These are phyloP conservation scores for Vaccinium darrowii DNA, from an alignment of 148 eudicot genomes.

Conservation along the genomic window DNA sequence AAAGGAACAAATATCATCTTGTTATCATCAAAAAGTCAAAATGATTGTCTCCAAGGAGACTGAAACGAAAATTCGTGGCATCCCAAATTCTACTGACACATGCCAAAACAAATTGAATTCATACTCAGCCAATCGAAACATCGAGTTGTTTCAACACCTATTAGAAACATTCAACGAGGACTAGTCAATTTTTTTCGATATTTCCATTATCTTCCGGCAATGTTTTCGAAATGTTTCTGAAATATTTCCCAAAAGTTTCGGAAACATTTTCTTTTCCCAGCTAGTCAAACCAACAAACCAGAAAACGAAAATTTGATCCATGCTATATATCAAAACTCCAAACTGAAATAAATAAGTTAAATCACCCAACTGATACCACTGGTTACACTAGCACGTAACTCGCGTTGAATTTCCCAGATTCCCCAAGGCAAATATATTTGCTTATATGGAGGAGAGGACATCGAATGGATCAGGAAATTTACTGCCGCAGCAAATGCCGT, in stretches of 20 bases:
- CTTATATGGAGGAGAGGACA: conserved; percentile 82
- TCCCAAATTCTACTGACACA: not conserved
- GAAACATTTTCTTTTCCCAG: not conserved
- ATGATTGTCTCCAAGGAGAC: not conserved
- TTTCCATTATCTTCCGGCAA: not conserved
- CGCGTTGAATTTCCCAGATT: conserved; percentile 31
- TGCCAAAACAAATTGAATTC: not conserved
- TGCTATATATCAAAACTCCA: not conserved
- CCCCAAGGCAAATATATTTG: conserved; percentile 50
- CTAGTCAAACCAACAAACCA: not conserved
- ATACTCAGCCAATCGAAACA: not conserved
- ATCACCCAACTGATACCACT: not conserved
- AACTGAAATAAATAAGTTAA: not conserved
- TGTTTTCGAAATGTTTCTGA: not conserved
- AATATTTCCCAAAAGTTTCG: not conserved
- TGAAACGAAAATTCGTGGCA: not conserved
- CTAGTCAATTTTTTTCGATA: not conserved
- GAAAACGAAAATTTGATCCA: not conserved
- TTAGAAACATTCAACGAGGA: not conserved
- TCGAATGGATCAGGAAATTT: conserved; percentile 65
- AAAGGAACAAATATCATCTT: not conserved
- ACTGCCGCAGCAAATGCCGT: conserved; percentile 37
- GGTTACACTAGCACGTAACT: not conserved
- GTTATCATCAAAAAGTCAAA: not conserved
- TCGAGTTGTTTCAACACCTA: not conserved